These are phyloP conservation scores for Aegilops bicornis DNA, from an alignment of 176 grass and related monocot genomes.

Conservation along the genomic window DNA sequence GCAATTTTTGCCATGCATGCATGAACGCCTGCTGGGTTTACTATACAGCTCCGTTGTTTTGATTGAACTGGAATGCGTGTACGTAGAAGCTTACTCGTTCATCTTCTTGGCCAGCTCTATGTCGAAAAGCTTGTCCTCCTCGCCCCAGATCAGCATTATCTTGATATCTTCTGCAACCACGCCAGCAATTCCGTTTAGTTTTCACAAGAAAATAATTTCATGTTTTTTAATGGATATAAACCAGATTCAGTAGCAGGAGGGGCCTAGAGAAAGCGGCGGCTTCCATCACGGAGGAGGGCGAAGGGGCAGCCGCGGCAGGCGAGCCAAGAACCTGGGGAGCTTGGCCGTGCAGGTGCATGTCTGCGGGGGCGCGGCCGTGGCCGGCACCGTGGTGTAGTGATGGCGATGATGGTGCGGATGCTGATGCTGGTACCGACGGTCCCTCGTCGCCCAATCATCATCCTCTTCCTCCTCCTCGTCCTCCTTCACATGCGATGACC, in stretches of 20 bases:
- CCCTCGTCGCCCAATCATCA: constrained; percentile 7
- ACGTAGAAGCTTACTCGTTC: constrained; percentile 55
- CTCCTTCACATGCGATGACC: constrained; percentile 50
- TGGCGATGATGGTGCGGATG: constrained; percentile 17
- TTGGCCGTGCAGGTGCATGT: not conserved
- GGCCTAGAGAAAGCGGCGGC: constrained; percentile 62
- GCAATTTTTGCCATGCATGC: too few species aligned
- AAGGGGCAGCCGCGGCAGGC: not conserved
- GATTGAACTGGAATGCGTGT: not conserved
- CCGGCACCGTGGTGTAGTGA: constrained; percentile 5
- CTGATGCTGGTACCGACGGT: constrained; percentile 4
- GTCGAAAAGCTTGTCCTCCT: constrained; percentile 85
- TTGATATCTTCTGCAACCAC: constrained; percentile 52
- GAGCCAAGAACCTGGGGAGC: constrained; percentile 26
- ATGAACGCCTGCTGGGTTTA: not conserved
- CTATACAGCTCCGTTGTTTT: too few species aligned
- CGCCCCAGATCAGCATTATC: constrained; percentile 88
- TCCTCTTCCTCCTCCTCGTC: constrained; percentile 22
- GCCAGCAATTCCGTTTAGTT: not conserved
- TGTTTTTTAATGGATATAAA: not conserved
- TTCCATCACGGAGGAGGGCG: constrained; percentile 21
- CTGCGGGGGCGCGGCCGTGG: too few species aligned
- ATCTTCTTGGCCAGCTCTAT: constrained; percentile 85
- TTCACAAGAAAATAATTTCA: not conserved
- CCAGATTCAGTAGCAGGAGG: not conserved